Base-by-base conservation (phyloP, 169 alveolate genomes). In the Besnoitia besnoiti region DNA sequence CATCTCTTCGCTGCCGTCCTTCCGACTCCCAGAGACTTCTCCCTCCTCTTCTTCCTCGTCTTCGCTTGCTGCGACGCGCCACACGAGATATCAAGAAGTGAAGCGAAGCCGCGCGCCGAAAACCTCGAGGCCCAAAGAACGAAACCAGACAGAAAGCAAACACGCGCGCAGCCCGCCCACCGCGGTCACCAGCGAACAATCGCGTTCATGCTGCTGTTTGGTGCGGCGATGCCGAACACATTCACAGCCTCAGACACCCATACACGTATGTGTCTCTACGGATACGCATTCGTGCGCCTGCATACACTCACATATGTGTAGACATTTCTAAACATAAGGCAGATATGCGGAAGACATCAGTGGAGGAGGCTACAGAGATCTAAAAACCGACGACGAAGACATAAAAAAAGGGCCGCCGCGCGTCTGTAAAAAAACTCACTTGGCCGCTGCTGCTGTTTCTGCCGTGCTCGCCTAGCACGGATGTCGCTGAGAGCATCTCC, bases 401-500 rank as follows among this genome's bases (percentile, higher is more conserved):
- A 55, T 21, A 55, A n/a, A n/a, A 16, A n/a, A 55, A 21, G 24
- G 67, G 24, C 12, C n/a, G 67, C 12, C 67, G n/a, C 33, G 27
- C 12, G 27, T 0, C 27, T 16, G 24, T 21, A 19, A 55, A 55
- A 19, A 19, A 5, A 42, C 42, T 67, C 42, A 67, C 80, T 67
- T 35, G 14, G 80, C 12, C 80, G 80, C 80, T 67, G 80, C 44
- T 85, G 76, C 77, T 85, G 79, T n/a, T 85, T 85, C 90, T 44
- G 35, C 40, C 77, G 55, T 5, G 76, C 90, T 0, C 76, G 46
- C 33, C 77, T 50, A 33, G 90, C 90, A 19, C 79, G 90, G 79
- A 47, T 51, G 47, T 85, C 90, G 40, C 76, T 44, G 90, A 85
- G 79, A 14, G 90, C 90, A 16, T 47, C 90, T 67, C 80, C 80